Percentiles rank a stretch among this genome's conserved stretches.
These are phyloP conservation scores for Fusarium sp. DNA, from an alignment of 2,329 filamentous ascomycete species.

Conservation along the genomic window DNA sequence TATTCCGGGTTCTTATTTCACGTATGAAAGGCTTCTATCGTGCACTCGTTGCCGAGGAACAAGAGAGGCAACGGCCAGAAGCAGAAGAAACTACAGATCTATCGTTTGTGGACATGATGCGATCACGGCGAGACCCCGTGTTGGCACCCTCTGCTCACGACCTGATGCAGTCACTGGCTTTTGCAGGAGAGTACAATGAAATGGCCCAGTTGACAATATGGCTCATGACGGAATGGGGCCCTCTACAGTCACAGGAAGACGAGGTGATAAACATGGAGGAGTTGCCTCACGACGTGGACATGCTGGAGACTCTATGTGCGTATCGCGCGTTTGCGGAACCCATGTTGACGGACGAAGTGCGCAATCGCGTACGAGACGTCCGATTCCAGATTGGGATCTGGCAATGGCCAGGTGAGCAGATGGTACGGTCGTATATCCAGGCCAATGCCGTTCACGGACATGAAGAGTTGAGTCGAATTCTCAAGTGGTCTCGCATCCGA, in stretches of 20 bases:
- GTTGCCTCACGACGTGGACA: constrained; percentile 46
- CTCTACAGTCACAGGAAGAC: constrained; percentile 46
- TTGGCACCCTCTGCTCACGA: constrained; percentile 57
- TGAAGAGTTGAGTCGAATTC: constrained; percentile 37
- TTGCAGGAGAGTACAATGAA: constrained; percentile 66
- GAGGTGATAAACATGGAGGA: constrained; percentile 50
- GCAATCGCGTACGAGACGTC: constrained; percentile 44
- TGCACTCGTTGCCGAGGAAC: constrained; percentile 40
- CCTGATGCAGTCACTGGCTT: constrained; percentile 71
- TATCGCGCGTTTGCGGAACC: constrained; percentile 60
- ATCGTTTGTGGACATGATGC: constrained; percentile 47
- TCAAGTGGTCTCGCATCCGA: constrained; percentile 33
- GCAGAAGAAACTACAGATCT: constrained; percentile 35
- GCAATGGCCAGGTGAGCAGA: constrained; percentile 52
- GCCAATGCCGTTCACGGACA: constrained; percentile 39
- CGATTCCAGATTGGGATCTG: constrained; percentile 40
- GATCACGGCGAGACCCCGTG: constrained; percentile 46
- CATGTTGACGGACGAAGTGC: constrained; percentile 47
- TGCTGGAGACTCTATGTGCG: constrained; percentile 53
- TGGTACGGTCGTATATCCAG: constrained; percentile 48
- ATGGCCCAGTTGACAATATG: constrained; percentile 67
- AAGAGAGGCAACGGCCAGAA: constrained; percentile 26
- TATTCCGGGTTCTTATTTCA: constrained; percentile 33
- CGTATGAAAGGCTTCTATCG: constrained; percentile 44
- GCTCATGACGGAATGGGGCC: constrained; percentile 61